A percentile compares a stretch with the other conserved stretches of the same genome.
phyloP scores from a whole-genome alignment of 805 yeast genomes.

The Lachancea sp. region DNA sequence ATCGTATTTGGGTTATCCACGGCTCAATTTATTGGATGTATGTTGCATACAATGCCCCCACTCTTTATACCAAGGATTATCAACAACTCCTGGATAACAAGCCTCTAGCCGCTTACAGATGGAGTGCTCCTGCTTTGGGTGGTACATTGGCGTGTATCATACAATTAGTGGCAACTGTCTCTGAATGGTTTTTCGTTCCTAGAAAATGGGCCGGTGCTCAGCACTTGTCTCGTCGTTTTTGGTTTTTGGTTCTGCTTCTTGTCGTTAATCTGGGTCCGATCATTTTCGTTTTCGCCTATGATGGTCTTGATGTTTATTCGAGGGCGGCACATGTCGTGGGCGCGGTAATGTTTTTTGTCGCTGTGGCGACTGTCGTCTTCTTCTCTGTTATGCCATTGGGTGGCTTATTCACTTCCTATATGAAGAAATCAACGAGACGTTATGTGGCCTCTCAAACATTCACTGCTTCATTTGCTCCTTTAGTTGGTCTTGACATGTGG shows the following conservation, averaged over 20 bases:
- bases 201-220: conserved; percentile 99
- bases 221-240: conserved; percentile 81
- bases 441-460: conserved; percentile 92
- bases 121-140: conserved; percentile 91
- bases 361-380: conserved; percentile 75
- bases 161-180: conserved; percentile 79
- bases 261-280: conserved; percentile 77
- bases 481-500: conserved; percentile 90
- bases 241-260: conserved; percentile 63
- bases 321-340: conserved; percentile 71
- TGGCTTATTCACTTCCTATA: conserved; percentile 87
- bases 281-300: conserved; percentile 76
- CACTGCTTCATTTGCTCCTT: conserved; percentile 81
- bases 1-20: conserved; percentile 97
- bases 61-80: conserved; percentile 82
- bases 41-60: conserved; percentile 85
- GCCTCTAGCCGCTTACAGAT: conserved; percentile 84
- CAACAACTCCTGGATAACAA: conserved; percentile 74
- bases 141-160: conserved; percentile 80
- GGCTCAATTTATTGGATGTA: conserved; percentile 90
- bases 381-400: conserved; percentile 95
- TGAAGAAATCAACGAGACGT: conserved; percentile 79
- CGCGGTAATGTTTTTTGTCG: conserved; percentile 83
- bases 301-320: conserved; percentile 56
- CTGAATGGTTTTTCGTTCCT: conserved; percentile 96